Evolutionary conservation across 1,284 basidiomycete genomes (phyloP), one percentile per base, ranked within the genome.

Genomic region (Heterobasidion irregulare): DNA sequence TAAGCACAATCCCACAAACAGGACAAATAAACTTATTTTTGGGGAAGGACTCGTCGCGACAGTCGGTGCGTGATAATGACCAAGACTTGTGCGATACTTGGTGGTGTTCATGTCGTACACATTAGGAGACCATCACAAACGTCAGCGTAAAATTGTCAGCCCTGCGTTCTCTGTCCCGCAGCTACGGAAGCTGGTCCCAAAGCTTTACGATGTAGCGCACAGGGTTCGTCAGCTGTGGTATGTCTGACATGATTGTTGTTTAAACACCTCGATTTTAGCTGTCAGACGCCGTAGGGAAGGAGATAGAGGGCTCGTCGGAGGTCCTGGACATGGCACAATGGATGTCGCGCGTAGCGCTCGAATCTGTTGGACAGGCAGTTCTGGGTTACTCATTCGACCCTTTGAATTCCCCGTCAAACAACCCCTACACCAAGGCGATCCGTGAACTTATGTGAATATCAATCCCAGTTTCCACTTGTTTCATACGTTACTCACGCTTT

Each of bases 201-300:
- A 66, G 70, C 56, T 62, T 67, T 15, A 68, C 71, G 32, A 50
- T 26, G 15, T 33, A 36, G 53, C n/a, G 13, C 19, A 12, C 19
- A 41, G 38, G 26, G 38, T 47, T 16, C 19, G 44, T 33, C 47
- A 46, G 33, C 68, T 73, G 60, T 69, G 72, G 10, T 68, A 70
- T 77, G 18, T 55, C 70, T 48, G 67, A 69, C 58, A 49, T 58
- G 56, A 35, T 55, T 19, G 15, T 10, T 4, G 9, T 47, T 32
- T 2, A 16, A 7, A 10, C 46, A 47, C 4, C 10, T 19, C 26
- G 19, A 52, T 47, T 36, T 41, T 55, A 34, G 44, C 36, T 47
- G 46, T 18, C 46, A 10, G 46, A 47, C 18, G 46, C 46, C 6
- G 18, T 47, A 8, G 10, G 12, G 46, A 32, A 47, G 16, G 34